A percentile compares a stretch with the other conserved stretches of the same genome.
Evolutionary conservation across 768 basidiomycete genomes (phyloP).

Genomic region (Pisolithus orientalis): DNA sequence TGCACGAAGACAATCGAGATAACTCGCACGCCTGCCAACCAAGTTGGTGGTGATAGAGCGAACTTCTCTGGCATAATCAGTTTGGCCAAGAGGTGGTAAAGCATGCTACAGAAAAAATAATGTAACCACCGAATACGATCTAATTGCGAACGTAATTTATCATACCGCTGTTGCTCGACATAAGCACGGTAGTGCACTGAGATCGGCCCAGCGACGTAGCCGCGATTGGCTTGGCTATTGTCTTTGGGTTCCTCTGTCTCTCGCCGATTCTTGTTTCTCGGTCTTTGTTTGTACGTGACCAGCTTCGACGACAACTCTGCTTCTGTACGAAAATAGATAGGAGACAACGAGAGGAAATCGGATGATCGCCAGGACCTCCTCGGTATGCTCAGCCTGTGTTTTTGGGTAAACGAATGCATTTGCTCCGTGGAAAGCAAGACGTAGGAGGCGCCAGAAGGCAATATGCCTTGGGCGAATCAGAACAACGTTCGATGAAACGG

Average conservation of each 20-base stretch:
- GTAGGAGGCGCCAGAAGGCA: slow-evolving; percentile 38
- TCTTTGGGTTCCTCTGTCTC: slow-evolving; percentile 19
- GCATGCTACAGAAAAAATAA: slow-evolving; percentile 13
- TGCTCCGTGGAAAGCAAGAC: slow-evolving; percentile 36
- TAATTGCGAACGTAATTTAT: not conserved
- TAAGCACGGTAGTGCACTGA: slow-evolving; percentile 27
- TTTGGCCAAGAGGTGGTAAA: slow-evolving; percentile 27
- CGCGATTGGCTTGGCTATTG: slow-evolving; percentile 38
- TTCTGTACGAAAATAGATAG: slow-evolving; percentile 33
- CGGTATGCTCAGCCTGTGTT: slow-evolving; percentile 9
- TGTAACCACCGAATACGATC: not conserved
- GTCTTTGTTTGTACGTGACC: slow-evolving; percentile 31
- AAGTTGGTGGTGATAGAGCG: slow-evolving; percentile 23
- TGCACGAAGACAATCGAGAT: slow-evolving; percentile 33
- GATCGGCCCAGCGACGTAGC: slow-evolving; percentile 22
- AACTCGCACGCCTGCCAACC: slow-evolving; percentile 28
- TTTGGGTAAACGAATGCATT: slow-evolving; percentile 15
- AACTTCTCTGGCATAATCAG: slow-evolving; percentile 25
- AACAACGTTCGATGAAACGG: not conserved
- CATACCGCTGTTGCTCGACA: slow-evolving; percentile 46
- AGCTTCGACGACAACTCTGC: slow-evolving; percentile 35
- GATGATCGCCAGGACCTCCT: slow-evolving; percentile 10
- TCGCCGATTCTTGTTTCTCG: slow-evolving; percentile 25
- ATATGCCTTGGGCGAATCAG: slow-evolving; percentile 32
- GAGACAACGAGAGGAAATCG: slow-evolving; percentile 42